Base-by-base conservation (phyloP, 2,329 filamentous ascomycete genomes). In the Aspergillus pseudotamarii region DNA sequence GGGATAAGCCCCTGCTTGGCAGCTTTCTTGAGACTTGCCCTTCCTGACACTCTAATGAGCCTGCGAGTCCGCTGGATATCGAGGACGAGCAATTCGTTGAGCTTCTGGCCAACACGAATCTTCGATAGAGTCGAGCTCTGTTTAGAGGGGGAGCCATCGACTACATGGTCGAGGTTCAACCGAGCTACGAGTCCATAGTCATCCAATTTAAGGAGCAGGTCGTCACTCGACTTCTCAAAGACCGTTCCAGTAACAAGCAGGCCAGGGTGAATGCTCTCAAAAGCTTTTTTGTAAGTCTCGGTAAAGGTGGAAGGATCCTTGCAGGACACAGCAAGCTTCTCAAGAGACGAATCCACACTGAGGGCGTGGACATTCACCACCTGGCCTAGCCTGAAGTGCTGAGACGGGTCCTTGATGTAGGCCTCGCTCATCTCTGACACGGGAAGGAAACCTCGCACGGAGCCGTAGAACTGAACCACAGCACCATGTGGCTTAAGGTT, bases 391-490 rank as follows among this genome's bases (percentile, higher is more conserved):
- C 90, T 89, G 82, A 99, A 99, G 78, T 98, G 94, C 72, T 96
- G 89, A 53, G 87, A 88, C 5, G 95, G 93, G 72, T 97, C 91
- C 69, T 91, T 87, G 72, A 99, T 97, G 74, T 91, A 97, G 12
- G 94, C 93, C 76, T 99, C 95, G 75, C 95, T 98, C 95, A 99
- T 99, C 79, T 99, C 94, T 1, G 92, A 92, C 0, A 96, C 89
- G 2, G 95, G 95, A 60, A 99, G 84, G 81, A 96, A 99, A 10
- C 91, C 96, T 68, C 88, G 88, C 23, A 99, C 83, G 10, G 84
- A 80, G 21, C 93, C 93, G 72, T 96, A 99, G 79, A 98, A 99
- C 74, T 96, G 93, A 59, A 99, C 91, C 21, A 94, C 88, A 12
- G 95, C 95, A 63, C 95, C 95, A 59, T 88, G 88, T 4, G 86